Evolutionary conservation across 805 yeast species (phyloP).

Genomic region (Yamadazyma akitaensis): DNA sequence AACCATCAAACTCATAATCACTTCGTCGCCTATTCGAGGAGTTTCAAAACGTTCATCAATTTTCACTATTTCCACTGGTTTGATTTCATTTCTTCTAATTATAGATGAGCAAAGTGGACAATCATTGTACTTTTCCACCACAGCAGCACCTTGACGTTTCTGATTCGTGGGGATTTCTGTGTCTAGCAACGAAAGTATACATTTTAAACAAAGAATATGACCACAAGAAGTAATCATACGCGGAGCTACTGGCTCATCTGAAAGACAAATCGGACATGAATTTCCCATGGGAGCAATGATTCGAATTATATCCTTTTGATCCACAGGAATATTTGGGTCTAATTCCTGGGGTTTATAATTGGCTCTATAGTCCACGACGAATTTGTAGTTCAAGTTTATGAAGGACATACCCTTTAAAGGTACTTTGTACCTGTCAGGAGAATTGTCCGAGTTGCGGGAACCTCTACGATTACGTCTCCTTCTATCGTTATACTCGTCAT

Average conservation of each 20-base stretch:
- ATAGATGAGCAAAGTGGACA: conserved; percentile 79
- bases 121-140: conserved; percentile 51
- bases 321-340: conserved; percentile 76
- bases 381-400: conserved; percentile 80
- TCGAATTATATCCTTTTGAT: conserved; percentile 58
- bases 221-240: conserved; percentile 91
- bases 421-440: conserved; percentile 24
- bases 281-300: conserved; percentile 73
- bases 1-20: conserved; percentile 61
- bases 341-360: conserved; percentile 54
- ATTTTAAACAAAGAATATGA: conserved; percentile 82
- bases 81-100: conserved; percentile 50
- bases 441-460: conserved; percentile 6
- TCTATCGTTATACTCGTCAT: conserved; percentile 17
- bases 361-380: conserved; percentile 66
- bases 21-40: conserved; percentile 56
- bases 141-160: conserved; percentile 32
- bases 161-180: conserved; percentile 44
- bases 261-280: conserved; percentile 90
- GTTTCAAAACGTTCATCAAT: conserved; percentile 54
- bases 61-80: conserved; percentile 57
- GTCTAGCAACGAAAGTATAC: conserved; percentile 69
- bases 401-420: conserved; percentile 62
- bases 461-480: conserved; percentile 10
- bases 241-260: conserved; percentile 84